phyloP scores from a whole-genome alignment of 345 rosid genomes.

The Carallia brachiata region DNA sequence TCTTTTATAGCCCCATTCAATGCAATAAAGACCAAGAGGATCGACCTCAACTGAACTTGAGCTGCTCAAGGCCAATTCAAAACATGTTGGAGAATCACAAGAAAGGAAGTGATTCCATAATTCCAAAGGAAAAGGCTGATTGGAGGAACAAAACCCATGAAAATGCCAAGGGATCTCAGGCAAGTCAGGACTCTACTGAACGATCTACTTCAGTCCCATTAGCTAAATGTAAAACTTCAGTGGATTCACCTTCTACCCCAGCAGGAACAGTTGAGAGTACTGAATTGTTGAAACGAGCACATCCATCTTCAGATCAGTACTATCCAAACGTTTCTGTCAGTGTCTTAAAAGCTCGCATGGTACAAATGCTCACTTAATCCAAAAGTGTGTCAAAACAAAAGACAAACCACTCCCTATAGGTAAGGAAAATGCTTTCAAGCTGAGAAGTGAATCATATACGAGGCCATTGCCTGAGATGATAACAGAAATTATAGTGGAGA shows the following conservation, averaged over 20 bases:
- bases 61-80: conserved; percentile 40
- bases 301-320: conserved; percentile 32
- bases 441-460: conserved; percentile 35
- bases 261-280: conserved; percentile 23
- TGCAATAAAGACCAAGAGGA: conserved; percentile 15
- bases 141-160: conserved; percentile 23
- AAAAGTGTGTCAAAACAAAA: conserved; percentile 12
- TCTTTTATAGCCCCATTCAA: conserved; percentile 15
- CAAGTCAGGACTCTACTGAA: conserved; percentile 20
- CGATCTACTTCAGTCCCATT: conserved; percentile 23
- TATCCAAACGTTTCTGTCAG: conserved; percentile 25
- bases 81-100: conserved; percentile 24
- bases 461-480: conserved; percentile 27
- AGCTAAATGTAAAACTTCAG: conserved; percentile 20
- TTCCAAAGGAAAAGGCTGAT: conserved; percentile 20
- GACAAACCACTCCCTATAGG: conserved; percentile 21
- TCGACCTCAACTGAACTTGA: conserved; percentile 28
- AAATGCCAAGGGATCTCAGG: conserved; percentile 19
- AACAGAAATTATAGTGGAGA: conserved; percentile 29
- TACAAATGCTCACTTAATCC: conserved; percentile 16
- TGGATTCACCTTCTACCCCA: conserved; percentile 19
- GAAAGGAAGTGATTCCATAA: conserved; percentile 17
- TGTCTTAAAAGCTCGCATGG: conserved; percentile 13
- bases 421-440: conserved; percentile 24
- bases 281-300: conserved; percentile 29